These are phyloP conservation scores for Elongisporangium senticosum DNA, from an alignment of 352 stramenopile species.

Conservation along the genomic window DNA sequence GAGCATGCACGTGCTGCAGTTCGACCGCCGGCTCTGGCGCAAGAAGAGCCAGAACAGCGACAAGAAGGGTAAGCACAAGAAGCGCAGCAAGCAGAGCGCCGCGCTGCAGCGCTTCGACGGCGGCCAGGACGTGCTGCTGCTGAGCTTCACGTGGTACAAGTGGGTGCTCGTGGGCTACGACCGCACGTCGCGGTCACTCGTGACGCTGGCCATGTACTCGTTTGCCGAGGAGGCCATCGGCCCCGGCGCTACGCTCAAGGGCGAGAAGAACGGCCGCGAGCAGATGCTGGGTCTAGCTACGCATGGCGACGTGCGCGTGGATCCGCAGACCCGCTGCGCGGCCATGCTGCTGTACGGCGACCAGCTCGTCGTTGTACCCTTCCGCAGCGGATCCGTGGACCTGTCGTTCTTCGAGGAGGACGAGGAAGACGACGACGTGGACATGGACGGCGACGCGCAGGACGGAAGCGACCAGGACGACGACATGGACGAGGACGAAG, in stretches of 20 bases:
- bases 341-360: conserved; percentile 82
- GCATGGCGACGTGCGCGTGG: conserved; percentile 40
- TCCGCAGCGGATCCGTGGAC: conserved; percentile 72
- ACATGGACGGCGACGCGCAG: conserved; percentile 7
- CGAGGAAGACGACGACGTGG: conserved; percentile 64
- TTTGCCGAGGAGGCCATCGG: conserved; percentile 81
- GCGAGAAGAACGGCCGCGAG: conserved; percentile 67
- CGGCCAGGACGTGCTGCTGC: conserved; percentile 67
- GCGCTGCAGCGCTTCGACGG: conserved; percentile 45
- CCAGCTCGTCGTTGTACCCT: conserved; percentile 78
- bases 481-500: conserved; percentile 14
- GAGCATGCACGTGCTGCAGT: conserved; percentile 64
- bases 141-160: conserved; percentile 73
- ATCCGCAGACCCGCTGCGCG: conserved; percentile 72
- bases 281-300: conserved; percentile 68
- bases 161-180: conserved; percentile 82
- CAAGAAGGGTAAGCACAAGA: neutral
- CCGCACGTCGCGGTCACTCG: conserved; percentile 30
- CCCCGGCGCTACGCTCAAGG: conserved; percentile 72
- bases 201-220: conserved; percentile 74
- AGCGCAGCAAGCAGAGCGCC: neutral
- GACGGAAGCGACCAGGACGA: conserved; percentile 5
- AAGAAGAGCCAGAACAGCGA: conserved; percentile 29
- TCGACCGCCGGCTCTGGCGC: conserved; percentile 51
- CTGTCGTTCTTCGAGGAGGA: conserved; percentile 78